A percentile compares a stretch with the other conserved stretches of the same genome.
These are phyloP conservation scores for Hypericum perforatum DNA, from an alignment of 345 rosid species.

Conservation along the genomic window DNA sequence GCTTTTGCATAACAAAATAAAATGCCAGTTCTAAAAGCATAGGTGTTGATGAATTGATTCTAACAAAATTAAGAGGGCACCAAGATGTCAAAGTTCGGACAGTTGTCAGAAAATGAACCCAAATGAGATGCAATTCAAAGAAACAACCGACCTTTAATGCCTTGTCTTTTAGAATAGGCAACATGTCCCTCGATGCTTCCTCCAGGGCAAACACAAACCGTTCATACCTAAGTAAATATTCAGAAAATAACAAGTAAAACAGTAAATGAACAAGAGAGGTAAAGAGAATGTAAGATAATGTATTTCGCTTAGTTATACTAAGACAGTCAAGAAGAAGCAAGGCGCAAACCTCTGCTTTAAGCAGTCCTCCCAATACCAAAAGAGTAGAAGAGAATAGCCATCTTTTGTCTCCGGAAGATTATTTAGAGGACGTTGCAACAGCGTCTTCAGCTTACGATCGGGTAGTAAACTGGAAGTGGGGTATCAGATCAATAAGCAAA, in stretches of 20 bases:
- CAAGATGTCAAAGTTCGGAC: conserved; percentile 7
- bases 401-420: conserved; percentile 75
- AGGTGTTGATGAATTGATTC: too few relatives aligned
- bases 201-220: conserved; percentile 73
- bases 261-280: too few relatives aligned
- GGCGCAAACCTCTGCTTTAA: conserved; percentile 66
- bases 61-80: too few relatives aligned
- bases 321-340: neutral
- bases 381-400: conserved; percentile 80
- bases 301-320: neutral
- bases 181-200: conserved; percentile 89
- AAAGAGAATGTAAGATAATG: neutral
- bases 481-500: neutral
- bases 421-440: conserved; percentile 65
- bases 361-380: conserved; percentile 99
- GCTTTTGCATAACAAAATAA: too few relatives aligned
- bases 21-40: too few relatives aligned
- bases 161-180: conserved; percentile 76
- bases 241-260: neutral
- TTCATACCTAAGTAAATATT: conserved; percentile 49
- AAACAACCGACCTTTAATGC: conserved; percentile 57
- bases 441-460: conserved; percentile 88
- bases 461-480: conserved; percentile 59
- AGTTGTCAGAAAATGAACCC: neutral
- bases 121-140: neutral